Percentiles rank a stretch among this genome's conserved stretches.
Evolutionary conservation across 306 rosid genomes (phyloP).

Genomic region (Lathyrus tuberosus): DNA sequence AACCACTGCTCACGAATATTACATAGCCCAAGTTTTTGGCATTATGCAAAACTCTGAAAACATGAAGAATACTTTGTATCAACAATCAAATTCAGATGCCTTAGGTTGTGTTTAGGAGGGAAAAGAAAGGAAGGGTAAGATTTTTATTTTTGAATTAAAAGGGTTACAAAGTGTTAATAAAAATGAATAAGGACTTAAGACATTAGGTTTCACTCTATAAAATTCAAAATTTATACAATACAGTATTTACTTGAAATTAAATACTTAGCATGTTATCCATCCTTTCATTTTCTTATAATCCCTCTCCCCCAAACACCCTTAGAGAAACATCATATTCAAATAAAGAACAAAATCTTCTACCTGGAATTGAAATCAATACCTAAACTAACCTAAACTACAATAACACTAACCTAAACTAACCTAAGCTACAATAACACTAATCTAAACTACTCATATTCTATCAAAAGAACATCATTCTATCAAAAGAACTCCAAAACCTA

Average conservation of each 20-base stretch:
- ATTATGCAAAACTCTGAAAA: neutral
- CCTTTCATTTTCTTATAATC: neutral
- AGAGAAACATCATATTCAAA: slow-evolving; percentile 31
- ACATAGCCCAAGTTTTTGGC: slow-evolving; percentile 26
- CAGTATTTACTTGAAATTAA: slow-evolving; percentile 2
- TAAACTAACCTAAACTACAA: no score
- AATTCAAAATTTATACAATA: neutral
- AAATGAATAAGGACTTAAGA: slow-evolving; percentile 1
- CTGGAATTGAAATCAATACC: slow-evolving; percentile 91
- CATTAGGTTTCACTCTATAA: neutral
- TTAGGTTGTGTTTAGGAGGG: no score
- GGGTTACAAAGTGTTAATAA: neutral
- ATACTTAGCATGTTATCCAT: slow-evolving; percentile 3
- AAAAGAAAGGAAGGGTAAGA: no score
- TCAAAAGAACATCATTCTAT: no score
- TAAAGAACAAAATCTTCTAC: slow-evolving; percentile 49
- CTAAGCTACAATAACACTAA: no score
- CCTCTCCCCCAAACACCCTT: neutral
- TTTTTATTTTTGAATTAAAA: no score
- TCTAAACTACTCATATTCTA: no score
- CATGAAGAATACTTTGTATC: slow-evolving; percentile 20
- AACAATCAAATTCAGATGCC: no score
- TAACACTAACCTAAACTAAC: no score
- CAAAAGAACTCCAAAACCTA: no score
- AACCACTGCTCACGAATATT: slow-evolving; percentile 20